Conservation (phyloP, 768 basidiomycete genomes). For the Pisolithus marmoratus region DNA sequence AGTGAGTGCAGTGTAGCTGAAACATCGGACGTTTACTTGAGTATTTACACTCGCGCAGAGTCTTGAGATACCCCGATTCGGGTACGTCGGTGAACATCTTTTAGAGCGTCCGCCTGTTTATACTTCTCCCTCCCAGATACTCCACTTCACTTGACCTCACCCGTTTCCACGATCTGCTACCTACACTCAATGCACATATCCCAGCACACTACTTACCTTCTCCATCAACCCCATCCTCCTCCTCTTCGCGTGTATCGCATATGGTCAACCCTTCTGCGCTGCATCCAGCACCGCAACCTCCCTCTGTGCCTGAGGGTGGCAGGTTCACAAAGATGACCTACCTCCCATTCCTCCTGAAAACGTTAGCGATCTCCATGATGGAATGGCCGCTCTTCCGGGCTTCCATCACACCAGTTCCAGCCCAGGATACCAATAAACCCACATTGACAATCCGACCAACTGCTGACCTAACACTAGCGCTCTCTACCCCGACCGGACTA, state of each 20-base stretch:
- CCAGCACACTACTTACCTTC: conserved; percentile 48
- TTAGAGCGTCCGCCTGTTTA: background rate
- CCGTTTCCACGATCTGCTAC: conserved; percentile 54
- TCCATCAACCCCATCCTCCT: conserved; percentile 30
- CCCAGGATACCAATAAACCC: conserved; percentile 40
- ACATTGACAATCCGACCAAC: conserved; percentile 66
- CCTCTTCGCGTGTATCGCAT: conserved; percentile 14
- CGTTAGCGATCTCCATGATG: conserved; percentile 71
- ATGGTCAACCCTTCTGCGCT: conserved; percentile 36
- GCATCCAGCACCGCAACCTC: conserved; percentile 33
- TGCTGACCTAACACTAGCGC: conserved; percentile 70
- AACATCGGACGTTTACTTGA: too few species aligned
- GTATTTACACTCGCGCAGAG: conserved; percentile 42
- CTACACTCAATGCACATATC: conserved; percentile 62
- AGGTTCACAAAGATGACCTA: conserved; percentile 69
- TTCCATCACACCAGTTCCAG: conserved; percentile 49
- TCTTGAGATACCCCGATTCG: conserved; percentile 82
- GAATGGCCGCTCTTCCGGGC: conserved; percentile 83
- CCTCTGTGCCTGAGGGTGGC: conserved; percentile 43
- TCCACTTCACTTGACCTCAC: conserved; percentile 75
- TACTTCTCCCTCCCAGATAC: conserved; percentile 40
- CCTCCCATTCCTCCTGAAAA: conserved; percentile 80
- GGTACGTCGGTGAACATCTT: conserved; percentile 34
- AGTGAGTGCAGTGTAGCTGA: conserved; percentile 33
- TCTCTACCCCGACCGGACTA: conserved; percentile 77